Evolutionary conservation across 2,329 filamentous ascomycete genomes (phyloP), one percentile per base, ranked within the genome.

Genomic region (Talaromyces atroroseus): DNA sequence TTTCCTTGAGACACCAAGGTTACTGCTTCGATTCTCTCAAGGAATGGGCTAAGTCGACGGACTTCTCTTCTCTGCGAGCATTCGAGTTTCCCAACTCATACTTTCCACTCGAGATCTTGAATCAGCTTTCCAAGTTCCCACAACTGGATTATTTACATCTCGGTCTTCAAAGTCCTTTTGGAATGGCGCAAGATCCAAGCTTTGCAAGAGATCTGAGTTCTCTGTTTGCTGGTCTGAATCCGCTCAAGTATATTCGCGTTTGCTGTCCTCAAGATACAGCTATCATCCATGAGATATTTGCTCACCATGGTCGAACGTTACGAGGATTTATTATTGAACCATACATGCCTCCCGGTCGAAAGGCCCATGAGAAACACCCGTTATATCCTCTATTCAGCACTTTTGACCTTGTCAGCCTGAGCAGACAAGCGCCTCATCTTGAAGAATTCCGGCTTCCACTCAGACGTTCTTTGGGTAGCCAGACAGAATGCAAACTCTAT

Each of bases 401-500:
- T 52, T 52, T 34, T n/a, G 34, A 58, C 20, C 47, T 60, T 8
- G 45, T 45, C 29, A 55, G 32, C 5, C n/a, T n/a, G n/a, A n/a
- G n/a, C n/a, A n/a, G n/a, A n/a, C 14, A 23, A 2, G 58, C 52
- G 18, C 56, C 54, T 16, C 40, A 56, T 34, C 47, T 61, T 18
- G 32, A 59, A 54, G 54, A 60, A 34, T 23, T 60, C 5, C 56
- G 54, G 20, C 40, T 59, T 52, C 56, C 42, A 2, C 45, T 58
- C 12, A 55, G 45, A 53, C 32, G 60, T 46, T 58, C 55, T 4
- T 40, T 52, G 40, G 57, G 57, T 24, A 36, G 14, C 42, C 26
- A 51, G 47, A 40, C 21, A 58, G 57, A 61, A 48, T 62, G 59
- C 23, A 40, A 61, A 12, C 21, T 61, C 8, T 62, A 60, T 54